Evolutionary conservation across 2,329 filamentous ascomycete species (phyloP).

Genomic region (Ophiocordyceps unilateralis): DNA sequence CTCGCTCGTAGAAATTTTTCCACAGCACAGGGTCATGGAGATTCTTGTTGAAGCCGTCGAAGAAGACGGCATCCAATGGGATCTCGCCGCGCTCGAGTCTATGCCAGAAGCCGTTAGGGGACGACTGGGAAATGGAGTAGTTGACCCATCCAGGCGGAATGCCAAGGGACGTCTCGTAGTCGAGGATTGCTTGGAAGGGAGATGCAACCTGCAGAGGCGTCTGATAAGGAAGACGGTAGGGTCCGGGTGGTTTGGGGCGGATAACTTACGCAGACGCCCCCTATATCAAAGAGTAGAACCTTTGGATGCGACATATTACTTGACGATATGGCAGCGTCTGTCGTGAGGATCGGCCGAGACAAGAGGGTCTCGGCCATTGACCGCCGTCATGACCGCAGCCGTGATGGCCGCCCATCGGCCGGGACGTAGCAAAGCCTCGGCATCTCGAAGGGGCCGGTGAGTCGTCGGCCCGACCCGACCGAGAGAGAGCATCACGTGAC

Average conservation of each 20-base stretch:
- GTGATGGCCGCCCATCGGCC: too few species aligned
- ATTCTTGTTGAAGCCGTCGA: slow-evolving; percentile 57
- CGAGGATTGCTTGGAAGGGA: slow-evolving; percentile 81
- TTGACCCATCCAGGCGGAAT: slow-evolving; percentile 89
- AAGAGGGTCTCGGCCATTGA: too few species aligned
- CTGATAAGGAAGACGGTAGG: not conserved
- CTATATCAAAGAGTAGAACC: slow-evolving; percentile 83
- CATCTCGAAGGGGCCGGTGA: not conserved
- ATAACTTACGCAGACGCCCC: slow-evolving; percentile 78
- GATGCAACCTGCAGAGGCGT: slow-evolving; percentile 52
- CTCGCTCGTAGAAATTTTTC: slow-evolving; percentile 41
- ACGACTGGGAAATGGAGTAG: slow-evolving; percentile 64
- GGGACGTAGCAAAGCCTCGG: not conserved
- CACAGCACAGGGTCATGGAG: slow-evolving; percentile 51
- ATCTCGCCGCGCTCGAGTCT: slow-evolving; percentile 73
- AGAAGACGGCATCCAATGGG: slow-evolving; percentile 57
- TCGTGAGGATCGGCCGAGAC: too few species aligned
- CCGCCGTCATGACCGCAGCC: too few species aligned
- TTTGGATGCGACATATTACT: slow-evolving; percentile 40
- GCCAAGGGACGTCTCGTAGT: slow-evolving; percentile 61
- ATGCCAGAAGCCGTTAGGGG: slow-evolving; percentile 75
- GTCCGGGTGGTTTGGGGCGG: not conserved
- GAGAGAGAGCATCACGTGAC: slow-evolving; percentile 12
- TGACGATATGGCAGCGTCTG: too few species aligned
- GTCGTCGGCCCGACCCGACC: not conserved